A percentile compares a stretch with the other conserved stretches of the same genome.
Conservation (phyloP, 169 alveolate genomes). For the Eimeria praecox region DNA sequence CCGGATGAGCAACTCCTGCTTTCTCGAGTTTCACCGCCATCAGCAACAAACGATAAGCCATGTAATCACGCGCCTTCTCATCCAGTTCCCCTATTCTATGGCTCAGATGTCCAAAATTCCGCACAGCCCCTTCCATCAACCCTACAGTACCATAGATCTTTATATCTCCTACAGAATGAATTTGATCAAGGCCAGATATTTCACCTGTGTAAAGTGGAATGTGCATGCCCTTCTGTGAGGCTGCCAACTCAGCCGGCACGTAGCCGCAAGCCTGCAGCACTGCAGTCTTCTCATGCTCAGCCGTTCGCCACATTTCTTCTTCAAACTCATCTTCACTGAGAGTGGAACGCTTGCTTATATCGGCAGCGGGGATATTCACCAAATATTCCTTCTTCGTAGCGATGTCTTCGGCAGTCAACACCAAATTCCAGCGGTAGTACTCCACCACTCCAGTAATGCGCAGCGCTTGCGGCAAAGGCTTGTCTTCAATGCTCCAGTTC, state of each 20-base stretch:
- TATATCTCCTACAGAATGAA: background rate
- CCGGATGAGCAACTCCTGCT: background rate
- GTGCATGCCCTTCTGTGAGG: background rate
- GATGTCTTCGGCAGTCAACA: no score
- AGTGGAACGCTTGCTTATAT: no score
- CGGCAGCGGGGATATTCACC: no score
- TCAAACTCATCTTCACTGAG: background rate
- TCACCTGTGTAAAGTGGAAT: background rate
- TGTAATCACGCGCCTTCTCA: background rate
- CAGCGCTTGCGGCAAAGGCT: no score
- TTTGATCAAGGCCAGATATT: background rate
- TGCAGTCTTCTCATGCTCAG: background rate
- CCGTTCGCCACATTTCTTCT: background rate
- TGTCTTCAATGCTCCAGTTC: no score
- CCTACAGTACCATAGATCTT: background rate
- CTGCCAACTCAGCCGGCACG: background rate
- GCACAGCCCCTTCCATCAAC: background rate
- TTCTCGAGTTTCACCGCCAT: background rate
- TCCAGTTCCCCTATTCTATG: background rate
- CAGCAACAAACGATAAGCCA: background rate
- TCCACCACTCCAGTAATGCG: no score
- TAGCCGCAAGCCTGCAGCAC: conserved; percentile 20
- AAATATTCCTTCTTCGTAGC: no score
- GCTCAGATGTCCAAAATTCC: background rate
- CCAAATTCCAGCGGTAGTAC: no score